Evolutionary conservation across 2,329 filamentous ascomycete genomes (phyloP).

Genomic region (Dothistroma pini): DNA sequence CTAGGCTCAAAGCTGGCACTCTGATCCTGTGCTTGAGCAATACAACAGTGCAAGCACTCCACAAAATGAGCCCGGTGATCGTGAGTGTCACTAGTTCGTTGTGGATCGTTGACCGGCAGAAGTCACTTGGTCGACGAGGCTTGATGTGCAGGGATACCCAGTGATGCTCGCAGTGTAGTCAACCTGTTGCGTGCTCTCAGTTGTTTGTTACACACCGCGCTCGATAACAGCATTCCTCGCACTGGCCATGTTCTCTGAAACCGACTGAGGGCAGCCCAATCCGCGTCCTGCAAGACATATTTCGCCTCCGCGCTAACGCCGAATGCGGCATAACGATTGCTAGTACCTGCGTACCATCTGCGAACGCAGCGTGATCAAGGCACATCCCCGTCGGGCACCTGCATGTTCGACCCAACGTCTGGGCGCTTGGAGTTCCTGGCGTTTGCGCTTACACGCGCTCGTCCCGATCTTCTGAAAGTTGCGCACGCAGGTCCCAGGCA

Average conservation of each 20-base stretch:
- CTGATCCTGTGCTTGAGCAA: slow-evolving; percentile 14
- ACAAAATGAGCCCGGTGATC: slow-evolving; percentile 23
- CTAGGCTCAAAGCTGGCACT: slow-evolving; percentile 25
- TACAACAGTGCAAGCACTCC: slow-evolving; percentile 4
- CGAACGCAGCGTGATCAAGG: slow-evolving; percentile 33
- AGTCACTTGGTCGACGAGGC: slow-evolving; percentile 25
- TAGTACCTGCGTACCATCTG: slow-evolving; percentile 32
- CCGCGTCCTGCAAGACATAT: slow-evolving; percentile 12
- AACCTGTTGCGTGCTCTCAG: slow-evolving; percentile 15
- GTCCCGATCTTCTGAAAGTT: slow-evolving; percentile 9
- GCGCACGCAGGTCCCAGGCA: slow-evolving; percentile 5
- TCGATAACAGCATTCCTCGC: slow-evolving; percentile 28
- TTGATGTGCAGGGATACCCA: slow-evolving; percentile 21
- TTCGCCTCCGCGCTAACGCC: slow-evolving; percentile 12
- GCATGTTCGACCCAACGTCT: slow-evolving; percentile 28
- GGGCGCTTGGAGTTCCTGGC: slow-evolving; percentile 26
- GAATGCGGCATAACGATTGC: slow-evolving; percentile 20
- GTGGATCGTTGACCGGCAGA: slow-evolving; percentile 27
- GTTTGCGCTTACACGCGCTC: slow-evolving; percentile 25
- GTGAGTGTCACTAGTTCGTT: slow-evolving; percentile 20
- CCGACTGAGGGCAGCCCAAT: slow-evolving; percentile 15
- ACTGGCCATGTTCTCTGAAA: slow-evolving; percentile 25
- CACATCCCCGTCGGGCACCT: slow-evolving; percentile 28
- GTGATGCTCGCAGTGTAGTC: slow-evolving; percentile 14
- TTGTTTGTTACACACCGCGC: slow-evolving; percentile 25